Conservation (phyloP, 495 filamentous ascomycete genomes). For the Baudoinia panamericana region DNA sequence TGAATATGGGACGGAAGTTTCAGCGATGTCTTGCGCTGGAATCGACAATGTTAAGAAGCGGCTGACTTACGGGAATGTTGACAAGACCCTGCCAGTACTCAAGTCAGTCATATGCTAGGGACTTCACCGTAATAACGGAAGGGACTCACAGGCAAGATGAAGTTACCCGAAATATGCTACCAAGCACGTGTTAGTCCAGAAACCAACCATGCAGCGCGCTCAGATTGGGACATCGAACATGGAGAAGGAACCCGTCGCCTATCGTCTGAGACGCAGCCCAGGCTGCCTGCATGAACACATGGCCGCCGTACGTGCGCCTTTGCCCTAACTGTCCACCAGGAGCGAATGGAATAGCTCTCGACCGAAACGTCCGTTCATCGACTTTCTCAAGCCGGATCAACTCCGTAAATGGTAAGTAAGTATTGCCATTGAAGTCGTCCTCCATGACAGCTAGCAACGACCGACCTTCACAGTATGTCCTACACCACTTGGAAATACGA, state of each 20-base stretch:
- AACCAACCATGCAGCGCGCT: not conserved
- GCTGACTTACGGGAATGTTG: too few species aligned
- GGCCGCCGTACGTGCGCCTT: constrained; percentile 38
- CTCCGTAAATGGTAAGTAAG: constrained; percentile 22
- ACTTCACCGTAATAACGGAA: too few species aligned
- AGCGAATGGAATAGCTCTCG: constrained; percentile 20
- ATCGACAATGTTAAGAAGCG: not conserved
- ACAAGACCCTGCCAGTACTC: too few species aligned
- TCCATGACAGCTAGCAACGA: not conserved
- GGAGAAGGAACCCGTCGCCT: constrained; percentile 44
- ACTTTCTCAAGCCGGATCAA: constrained; percentile 24
- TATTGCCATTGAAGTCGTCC: constrained; percentile 6
- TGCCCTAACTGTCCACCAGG: constrained; percentile 11
- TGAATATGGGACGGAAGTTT: constrained; percentile 34
- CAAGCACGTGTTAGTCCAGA: too few species aligned
- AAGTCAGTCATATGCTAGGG: too few species aligned
- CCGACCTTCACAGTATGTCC: not conserved
- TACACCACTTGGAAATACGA: too few species aligned
- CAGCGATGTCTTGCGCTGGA: not conserved
- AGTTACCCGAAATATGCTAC: constrained; percentile 55
- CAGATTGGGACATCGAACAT: constrained; percentile 30
- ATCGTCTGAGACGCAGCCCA: constrained; percentile 48
- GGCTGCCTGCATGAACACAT: constrained; percentile 54
- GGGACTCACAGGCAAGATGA: constrained; percentile 49
- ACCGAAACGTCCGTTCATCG: constrained; percentile 23